Evolutionary conservation across 495 filamentous ascomycete genomes (phyloP).

Genomic region (Talaromyces nanjingensis): DNA sequence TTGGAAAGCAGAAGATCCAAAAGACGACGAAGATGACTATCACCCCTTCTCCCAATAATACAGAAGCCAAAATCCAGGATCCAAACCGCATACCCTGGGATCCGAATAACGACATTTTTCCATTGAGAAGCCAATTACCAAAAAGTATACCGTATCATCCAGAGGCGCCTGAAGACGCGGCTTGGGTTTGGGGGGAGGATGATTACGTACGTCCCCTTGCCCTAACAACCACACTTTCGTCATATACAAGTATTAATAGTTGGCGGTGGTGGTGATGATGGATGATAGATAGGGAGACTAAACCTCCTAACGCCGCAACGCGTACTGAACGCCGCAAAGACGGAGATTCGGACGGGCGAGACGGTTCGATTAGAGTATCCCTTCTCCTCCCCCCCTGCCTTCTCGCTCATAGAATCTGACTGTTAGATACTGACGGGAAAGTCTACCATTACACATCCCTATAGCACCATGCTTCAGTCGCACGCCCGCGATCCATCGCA

Average conservation of each 20-base stretch:
- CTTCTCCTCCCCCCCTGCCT: not conserved
- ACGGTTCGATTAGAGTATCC: constrained; percentile 42
- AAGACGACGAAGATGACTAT: not conserved
- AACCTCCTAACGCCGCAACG: constrained; percentile 26
- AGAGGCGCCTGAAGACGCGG: constrained; percentile 40
- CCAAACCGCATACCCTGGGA: not conserved
- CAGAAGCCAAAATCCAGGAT: not conserved
- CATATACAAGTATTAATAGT: not conserved
- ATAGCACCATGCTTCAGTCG: constrained; percentile 42
- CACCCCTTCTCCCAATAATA: not conserved
- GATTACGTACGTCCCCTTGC: constrained; percentile 51
- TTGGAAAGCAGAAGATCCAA: no score
- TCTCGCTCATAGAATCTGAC: not conserved
- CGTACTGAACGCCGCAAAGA: constrained; percentile 38
- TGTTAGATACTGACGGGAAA: constrained; percentile 12
- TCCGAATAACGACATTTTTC: not conserved
- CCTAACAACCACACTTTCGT: not conserved
- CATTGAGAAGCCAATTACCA: not conserved
- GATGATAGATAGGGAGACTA: not conserved
- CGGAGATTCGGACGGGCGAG: constrained; percentile 47
- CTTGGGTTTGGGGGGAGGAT: constrained; percentile 60
- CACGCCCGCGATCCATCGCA: constrained; percentile 44
- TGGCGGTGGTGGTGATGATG: no score
- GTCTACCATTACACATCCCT: constrained; percentile 49
- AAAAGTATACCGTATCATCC: constrained; percentile 8